Conservation (phyloP, 495 filamentous ascomycete genomes). For the Xylaria nigripes region DNA sequence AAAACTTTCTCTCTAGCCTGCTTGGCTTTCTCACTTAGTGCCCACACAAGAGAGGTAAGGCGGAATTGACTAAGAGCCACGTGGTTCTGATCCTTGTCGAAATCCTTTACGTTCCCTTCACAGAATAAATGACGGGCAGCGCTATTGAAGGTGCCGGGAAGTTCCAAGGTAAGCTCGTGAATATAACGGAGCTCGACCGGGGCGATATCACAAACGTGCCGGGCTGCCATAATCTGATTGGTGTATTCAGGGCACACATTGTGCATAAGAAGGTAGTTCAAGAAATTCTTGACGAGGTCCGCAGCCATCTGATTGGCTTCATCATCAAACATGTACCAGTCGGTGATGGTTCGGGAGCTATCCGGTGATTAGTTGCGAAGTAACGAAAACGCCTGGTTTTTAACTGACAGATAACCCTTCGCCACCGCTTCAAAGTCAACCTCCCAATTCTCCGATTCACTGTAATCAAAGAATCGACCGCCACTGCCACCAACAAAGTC, state of each 20-base stretch:
- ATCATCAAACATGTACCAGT: slow-evolving; percentile 20
- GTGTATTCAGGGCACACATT: slow-evolving; percentile 76
- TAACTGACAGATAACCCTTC: slow-evolving; percentile 63
- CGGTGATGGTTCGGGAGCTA: slow-evolving; percentile 31
- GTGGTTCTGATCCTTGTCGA: slow-evolving; percentile 8
- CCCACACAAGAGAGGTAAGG: slow-evolving; percentile 12
- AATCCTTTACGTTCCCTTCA: slow-evolving; percentile 11
- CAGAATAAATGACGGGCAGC: slow-evolving; percentile 29
- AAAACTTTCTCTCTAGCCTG: slow-evolving; percentile 8
- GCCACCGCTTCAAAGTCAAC: slow-evolving; percentile 75
- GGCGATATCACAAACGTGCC: slow-evolving; percentile 58
- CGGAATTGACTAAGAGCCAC: slow-evolving; percentile 18
- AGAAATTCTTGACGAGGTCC: slow-evolving; percentile 68
- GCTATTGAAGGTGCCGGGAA: slow-evolving; percentile 73
- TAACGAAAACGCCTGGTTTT: neutral
- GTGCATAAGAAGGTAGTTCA: slow-evolving; percentile 79
- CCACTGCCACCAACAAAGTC: slow-evolving; percentile 44
- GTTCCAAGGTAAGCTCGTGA: slow-evolving; percentile 34
- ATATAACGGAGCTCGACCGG: slow-evolving; percentile 56
- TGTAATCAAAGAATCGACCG: slow-evolving; percentile 38
- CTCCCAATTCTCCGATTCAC: slow-evolving; percentile 47
- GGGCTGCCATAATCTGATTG: slow-evolving; percentile 56
- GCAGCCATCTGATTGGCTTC: slow-evolving; percentile 20
- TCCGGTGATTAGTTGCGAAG: slow-evolving; percentile 11
- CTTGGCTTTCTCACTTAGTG: slow-evolving; percentile 4